Evolutionary conservation across 2,329 filamentous ascomycete species (phyloP), one percentile per base, ranked within the genome.

Genomic region (Fusarium sp.): DNA sequence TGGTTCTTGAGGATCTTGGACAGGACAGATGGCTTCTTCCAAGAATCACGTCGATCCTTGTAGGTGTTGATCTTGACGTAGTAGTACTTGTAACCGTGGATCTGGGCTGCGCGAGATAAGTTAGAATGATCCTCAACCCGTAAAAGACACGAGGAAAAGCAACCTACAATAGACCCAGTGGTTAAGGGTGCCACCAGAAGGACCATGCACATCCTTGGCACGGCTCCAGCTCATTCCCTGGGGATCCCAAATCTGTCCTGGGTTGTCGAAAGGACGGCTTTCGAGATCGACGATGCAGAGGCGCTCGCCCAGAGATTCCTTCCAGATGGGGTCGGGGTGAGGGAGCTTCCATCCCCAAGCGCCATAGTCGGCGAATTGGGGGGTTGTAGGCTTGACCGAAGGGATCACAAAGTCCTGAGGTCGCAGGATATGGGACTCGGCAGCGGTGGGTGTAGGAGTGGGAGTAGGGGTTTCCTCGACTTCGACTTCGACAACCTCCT

Each of bases 1-100:
- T 85, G 85, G 64, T 85, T 76, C 76, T 83, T 81, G 66, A 87
- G 81, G n/a, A 86, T 82, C 74, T 84, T 82, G 69, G 81, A 75
- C 65, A 86, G 82, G 71, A 86, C 80, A 54, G 81, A 70, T 30
- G 85, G 83, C 79, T 86, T 86, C 79, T 85, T 84, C 85, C 85
- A 87, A 11, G 85, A 85, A 18, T 82, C 81, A 41, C 85, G 84
- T 25, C 85, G 84, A 68, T 86, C 85, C 52, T 76, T 67, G 64
- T 80, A 84, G 14, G 80, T 77, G 11, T 82, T 74, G 45, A 82
- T 82, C 41, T 83, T 80, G 68, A 87, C 71, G 67, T 84, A 86
- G 78, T 85, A 85, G 81, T 87, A 86, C 74, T 84, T 83, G 81
- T 87, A 87, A 61, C 84, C 84, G 74, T 87, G 85, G 61, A 86